phyloP scores from a whole-genome alignment of 164 flowering plant species.

The Aristolochia contorta region DNA sequence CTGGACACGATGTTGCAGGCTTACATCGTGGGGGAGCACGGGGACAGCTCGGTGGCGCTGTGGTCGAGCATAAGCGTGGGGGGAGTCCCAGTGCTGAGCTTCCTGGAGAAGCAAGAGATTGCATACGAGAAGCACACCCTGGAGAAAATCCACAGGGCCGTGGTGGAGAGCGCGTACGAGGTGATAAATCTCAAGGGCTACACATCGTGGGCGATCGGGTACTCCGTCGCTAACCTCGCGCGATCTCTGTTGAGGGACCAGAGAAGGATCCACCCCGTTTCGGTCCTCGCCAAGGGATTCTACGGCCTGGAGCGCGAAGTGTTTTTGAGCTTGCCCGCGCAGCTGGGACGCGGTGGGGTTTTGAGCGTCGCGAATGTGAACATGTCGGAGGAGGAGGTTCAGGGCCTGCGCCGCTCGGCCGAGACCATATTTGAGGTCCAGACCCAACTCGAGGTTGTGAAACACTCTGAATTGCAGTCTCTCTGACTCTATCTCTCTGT shows the following conservation, averaged over 20 bases:
- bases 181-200: slow-evolving; percentile 74
- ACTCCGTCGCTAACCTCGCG: slow-evolving; percentile 69
- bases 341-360: slow-evolving; percentile 57
- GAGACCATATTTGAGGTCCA: slow-evolving; percentile 47
- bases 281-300: slow-evolving; percentile 66
- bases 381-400: slow-evolving; percentile 50
- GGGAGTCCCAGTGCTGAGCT: slow-evolving; percentile 72
- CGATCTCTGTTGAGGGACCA: slow-evolving; percentile 54
- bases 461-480: too few species aligned
- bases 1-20: slow-evolving; percentile 37
- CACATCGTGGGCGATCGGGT: slow-evolving; percentile 89
- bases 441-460: slow-evolving; percentile 28
- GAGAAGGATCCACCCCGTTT: slow-evolving; percentile 66
- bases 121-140: slow-evolving; percentile 52
- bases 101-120: slow-evolving; percentile 53
- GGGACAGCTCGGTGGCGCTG: slow-evolving; percentile 82
- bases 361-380: slow-evolving; percentile 56
- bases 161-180: slow-evolving; percentile 57
- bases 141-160: slow-evolving; percentile 56
- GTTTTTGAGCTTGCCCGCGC: slow-evolving; percentile 77
- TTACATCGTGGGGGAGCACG: slow-evolving; percentile 79
- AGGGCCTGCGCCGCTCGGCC: slow-evolving; percentile 42
- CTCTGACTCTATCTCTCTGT: too few species aligned
- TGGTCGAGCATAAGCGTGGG: slow-evolving; percentile 93
- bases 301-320: slow-evolving; percentile 58